Conservation (phyloP, 2,329 filamentous ascomycete genomes). For the Talaromyces sp. region DNA sequence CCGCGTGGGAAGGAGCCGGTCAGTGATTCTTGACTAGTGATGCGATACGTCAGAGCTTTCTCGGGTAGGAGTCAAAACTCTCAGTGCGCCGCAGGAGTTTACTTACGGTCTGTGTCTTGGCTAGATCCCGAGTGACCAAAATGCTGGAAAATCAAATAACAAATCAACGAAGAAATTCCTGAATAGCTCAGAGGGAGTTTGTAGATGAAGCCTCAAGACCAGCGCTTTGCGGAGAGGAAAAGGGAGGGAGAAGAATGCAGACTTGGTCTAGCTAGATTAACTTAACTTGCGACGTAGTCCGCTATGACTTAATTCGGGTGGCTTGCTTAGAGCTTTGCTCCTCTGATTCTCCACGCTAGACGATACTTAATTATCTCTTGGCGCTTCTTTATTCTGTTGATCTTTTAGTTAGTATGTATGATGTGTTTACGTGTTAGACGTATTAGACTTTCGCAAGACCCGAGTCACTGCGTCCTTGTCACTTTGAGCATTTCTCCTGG, state of each 20-base stretch:
- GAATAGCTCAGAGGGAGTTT: not conserved
- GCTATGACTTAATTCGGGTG: slow-evolving; percentile 11
- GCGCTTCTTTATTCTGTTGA: not conserved
- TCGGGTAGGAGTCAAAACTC: not conserved
- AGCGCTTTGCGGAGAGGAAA: not conserved
- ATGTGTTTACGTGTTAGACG: no score
- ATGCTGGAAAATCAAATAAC: not conserved
- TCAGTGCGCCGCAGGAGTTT: not conserved
- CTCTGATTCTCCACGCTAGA: not conserved
- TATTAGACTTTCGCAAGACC: not conserved
- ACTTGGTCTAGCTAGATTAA: not conserved
- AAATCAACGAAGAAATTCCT: not conserved
- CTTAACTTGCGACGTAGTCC: not conserved
- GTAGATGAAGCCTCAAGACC: not conserved
- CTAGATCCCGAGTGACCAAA: not conserved
- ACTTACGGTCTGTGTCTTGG: slow-evolving; percentile 1
- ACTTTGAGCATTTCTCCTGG: not conserved
- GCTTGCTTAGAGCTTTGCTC: slow-evolving; percentile 10
- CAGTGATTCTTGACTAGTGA: not conserved
- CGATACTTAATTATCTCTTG: not conserved
- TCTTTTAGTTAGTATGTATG: no score
- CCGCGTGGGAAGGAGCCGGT: not conserved
- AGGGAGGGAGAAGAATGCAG: not conserved
- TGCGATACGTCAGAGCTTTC: slow-evolving; percentile 5
- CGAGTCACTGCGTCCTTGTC: not conserved